Percentiles rank a stretch among this genome's conserved stretches.
Conservation (phyloP, 2,329 filamentous ascomycete genomes). For the Lachnellula occidentalis region DNA sequence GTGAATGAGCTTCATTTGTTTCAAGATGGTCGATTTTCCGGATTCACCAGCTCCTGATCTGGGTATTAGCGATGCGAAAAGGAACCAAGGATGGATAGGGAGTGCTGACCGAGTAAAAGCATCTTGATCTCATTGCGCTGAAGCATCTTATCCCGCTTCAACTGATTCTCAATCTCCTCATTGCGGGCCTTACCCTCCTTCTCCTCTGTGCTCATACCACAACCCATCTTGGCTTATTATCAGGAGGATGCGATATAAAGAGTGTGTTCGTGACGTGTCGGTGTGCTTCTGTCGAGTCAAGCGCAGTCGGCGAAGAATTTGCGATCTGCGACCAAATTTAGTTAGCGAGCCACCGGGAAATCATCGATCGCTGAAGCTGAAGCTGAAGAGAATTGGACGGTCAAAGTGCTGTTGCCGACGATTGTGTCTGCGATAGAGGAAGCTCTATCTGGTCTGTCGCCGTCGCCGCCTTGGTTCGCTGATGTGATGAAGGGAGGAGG, state of each 20-base stretch:
- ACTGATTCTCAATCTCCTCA: slow-evolving; percentile 99
- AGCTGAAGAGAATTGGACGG: no score
- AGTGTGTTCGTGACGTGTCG: slow-evolving; percentile 5
- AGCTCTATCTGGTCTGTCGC: no score
- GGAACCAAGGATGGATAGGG: background rate
- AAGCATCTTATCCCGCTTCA: slow-evolving; percentile 98
- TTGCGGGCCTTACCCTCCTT: slow-evolving; percentile 99
- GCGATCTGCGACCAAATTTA: background rate
- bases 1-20: slow-evolving; percentile 99
- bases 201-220: slow-evolving; percentile 99
- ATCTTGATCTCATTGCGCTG: slow-evolving; percentile 99
- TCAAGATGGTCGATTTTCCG: slow-evolving; percentile 89
- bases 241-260: background rate
- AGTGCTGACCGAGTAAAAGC: slow-evolving; percentile 82
- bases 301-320: background rate
- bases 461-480: no score
- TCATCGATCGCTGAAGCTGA: no score
- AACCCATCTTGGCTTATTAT: slow-evolving; percentile 77
- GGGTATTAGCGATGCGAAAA: slow-evolving; percentile 8
- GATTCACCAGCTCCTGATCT: slow-evolving; percentile 74
- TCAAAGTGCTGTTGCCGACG: no score
- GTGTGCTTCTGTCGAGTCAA: background rate
- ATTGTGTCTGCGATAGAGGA: no score
- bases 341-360: no score
- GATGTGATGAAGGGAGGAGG: no score